These are phyloP conservation scores for Sporobolomyces roseus DNA, from an alignment of 768 basidiomycete genomes.

Conservation along the genomic window DNA sequence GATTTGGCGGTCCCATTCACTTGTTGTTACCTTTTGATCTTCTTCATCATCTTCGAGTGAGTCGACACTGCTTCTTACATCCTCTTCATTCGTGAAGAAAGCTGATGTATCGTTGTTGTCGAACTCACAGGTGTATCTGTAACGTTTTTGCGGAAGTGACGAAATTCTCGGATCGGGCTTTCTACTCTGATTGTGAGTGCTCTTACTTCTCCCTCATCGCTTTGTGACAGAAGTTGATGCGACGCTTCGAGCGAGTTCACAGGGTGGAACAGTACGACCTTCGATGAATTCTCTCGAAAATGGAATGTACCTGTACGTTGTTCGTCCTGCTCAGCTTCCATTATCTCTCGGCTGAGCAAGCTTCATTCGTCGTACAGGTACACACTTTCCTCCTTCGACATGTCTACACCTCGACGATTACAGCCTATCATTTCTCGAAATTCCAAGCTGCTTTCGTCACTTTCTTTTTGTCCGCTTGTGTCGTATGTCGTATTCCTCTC, in stretches of 20 bases:
- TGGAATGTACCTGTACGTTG: constrained; percentile 82
- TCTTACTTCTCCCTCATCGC: not conserved
- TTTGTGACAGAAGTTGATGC: no score
- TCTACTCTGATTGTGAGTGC: constrained; percentile 79
- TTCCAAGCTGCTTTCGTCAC: constrained; percentile 85
- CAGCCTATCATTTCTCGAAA: constrained; percentile 68
- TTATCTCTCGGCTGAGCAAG: no score
- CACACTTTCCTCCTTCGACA: constrained; percentile 66
- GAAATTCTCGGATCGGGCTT: constrained; percentile 94
- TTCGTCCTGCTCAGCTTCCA: not conserved
- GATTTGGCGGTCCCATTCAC: constrained; percentile 87
- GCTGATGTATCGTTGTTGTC: no score
- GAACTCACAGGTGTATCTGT: constrained; percentile 62
- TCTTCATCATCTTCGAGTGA: constrained; percentile 58
- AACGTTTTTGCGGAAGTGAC: constrained; percentile 80
- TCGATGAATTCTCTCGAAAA: constrained; percentile 95
- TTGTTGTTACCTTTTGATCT: constrained; percentile 34
- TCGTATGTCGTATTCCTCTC: not conserved
- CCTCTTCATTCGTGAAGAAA: no score
- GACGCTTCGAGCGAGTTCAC: no score
- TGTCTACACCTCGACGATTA: constrained; percentile 85
- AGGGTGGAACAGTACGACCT: constrained; percentile 93
- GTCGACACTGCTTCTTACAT: not conserved
- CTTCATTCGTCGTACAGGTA: not conserved
- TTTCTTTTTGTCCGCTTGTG: constrained; percentile 62